phyloP scores from a whole-genome alignment of 177 flowering plant genomes.

The Vitis hybrid region DNA sequence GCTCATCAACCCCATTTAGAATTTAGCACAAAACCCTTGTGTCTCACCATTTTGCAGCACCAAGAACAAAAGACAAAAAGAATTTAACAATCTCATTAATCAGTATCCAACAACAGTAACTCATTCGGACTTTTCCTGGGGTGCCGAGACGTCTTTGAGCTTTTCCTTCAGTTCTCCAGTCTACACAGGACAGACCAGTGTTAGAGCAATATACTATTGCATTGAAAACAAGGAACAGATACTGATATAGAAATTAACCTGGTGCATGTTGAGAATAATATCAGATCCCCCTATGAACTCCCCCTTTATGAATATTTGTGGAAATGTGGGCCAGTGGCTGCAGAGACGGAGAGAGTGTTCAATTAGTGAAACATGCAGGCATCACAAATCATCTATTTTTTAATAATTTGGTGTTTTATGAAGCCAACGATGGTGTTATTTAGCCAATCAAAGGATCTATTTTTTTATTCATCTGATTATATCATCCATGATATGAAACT shows the following conservation, averaged over 20 bases:
- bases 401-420: too few relatives aligned
- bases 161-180: conserved; percentile 64
- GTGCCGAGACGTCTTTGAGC: conserved; percentile 39
- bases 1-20: too few relatives aligned
- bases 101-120: not conserved
- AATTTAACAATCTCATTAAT: not conserved
- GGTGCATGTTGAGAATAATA: conserved; percentile 76
- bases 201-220: not conserved
- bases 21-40: too few relatives aligned
- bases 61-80: too few relatives aligned
- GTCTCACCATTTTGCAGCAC: too few relatives aligned
- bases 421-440: too few relatives aligned
- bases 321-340: conserved; percentile 90
- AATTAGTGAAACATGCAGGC: not conserved
- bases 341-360: conserved; percentile 9
- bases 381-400: too few relatives aligned
- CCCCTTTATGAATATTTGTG: conserved; percentile 87
- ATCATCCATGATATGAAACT: too few relatives aligned
- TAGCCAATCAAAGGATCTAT: too few relatives aligned
- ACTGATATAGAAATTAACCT: conserved; percentile 38
- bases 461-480: too few relatives aligned
- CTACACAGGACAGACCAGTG: conserved; percentile 23
- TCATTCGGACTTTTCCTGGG: conserved; percentile 25
- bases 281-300: conserved; percentile 91
- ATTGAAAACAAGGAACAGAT: not conserved